Percentiles rank a stretch among this genome's conserved stretches.
These are phyloP conservation scores for Porogramme epimiltina DNA, from an alignment of 1,284 basidiomycete genomes.

Conservation along the genomic window DNA sequence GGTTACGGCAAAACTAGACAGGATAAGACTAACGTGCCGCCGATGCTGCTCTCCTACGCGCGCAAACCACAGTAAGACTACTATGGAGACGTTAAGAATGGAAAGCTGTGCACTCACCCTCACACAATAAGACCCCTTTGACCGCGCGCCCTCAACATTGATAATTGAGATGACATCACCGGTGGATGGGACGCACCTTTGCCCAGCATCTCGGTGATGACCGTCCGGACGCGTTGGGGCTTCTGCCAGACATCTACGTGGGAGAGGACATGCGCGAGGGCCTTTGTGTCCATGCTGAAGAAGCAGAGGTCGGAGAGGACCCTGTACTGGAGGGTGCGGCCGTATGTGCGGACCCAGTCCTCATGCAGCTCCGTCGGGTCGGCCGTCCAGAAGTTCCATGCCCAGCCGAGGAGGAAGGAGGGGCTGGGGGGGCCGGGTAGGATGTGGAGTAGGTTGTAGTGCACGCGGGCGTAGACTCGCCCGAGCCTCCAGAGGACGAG, in stretches of 20 bases:
- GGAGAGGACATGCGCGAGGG: conserved; percentile 37
- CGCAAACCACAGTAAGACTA: no score
- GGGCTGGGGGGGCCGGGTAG: conserved; percentile 51
- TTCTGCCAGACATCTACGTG: conserved; percentile 36
- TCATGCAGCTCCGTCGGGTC: conserved; percentile 21
- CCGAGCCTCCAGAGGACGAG: background rate
- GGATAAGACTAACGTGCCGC: conserved; percentile 11
- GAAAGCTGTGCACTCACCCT: conserved; percentile 7
- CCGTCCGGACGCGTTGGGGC: conserved; percentile 23
- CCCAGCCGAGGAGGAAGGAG: conserved; percentile 54
- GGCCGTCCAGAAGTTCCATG: conserved; percentile 12
- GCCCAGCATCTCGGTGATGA: conserved; percentile 30
- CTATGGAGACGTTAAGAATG: background rate
- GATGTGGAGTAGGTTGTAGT: conserved; percentile 29
- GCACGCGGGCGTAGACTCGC: background rate
- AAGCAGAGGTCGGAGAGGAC: conserved; percentile 24
- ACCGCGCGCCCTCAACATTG: background rate
- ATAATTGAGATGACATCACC: no score
- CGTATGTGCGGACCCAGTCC: conserved; percentile 20
- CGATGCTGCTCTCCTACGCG: conserved; percentile 18
- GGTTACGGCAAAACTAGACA: background rate
- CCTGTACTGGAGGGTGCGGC: conserved; percentile 19
- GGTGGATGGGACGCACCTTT: conserved; percentile 21
- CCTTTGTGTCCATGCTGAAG: conserved; percentile 36
- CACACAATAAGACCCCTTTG: conserved; percentile 13